Evolutionary conservation across 148 eudicot genomes (phyloP).

Genomic region (Camellia japonica): DNA sequence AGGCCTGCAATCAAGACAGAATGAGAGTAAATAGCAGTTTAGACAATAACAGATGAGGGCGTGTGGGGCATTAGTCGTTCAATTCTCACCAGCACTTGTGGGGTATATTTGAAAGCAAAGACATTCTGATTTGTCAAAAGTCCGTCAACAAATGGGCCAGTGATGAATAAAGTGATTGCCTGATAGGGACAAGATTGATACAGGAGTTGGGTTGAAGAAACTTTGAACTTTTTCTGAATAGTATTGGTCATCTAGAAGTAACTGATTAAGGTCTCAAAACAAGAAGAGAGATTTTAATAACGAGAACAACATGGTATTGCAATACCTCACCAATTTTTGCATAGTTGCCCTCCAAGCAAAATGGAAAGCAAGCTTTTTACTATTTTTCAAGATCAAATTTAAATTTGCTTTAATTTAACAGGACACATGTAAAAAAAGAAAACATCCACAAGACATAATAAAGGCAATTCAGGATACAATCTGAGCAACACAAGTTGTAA

Average conservation of each 20-base stretch:
- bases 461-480: constrained; percentile 51
- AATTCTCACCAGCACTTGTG: constrained; percentile 67
- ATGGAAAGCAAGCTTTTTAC: not conserved
- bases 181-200: constrained; percentile 94
- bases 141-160: constrained; percentile 89
- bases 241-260: constrained; percentile 85
- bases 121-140: constrained; percentile 77
- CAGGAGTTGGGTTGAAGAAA: constrained; percentile 90
- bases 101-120: constrained; percentile 82
- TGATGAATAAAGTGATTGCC: constrained; percentile 68
- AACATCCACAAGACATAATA: not conserved
- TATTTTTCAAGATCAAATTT: not conserved
- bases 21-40: not conserved
- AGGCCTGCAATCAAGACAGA: constrained; percentile 48
- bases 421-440: not conserved
- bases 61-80: not conserved
- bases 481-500: constrained; percentile 71
- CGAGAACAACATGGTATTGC: not conserved
- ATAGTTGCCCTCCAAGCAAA: not conserved
- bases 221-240: constrained; percentile 93
- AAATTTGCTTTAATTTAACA: not conserved
- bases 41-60: not conserved
- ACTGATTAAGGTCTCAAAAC: constrained; percentile 43
- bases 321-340: not conserved
- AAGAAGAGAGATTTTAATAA: not conserved